Base-by-base conservation (phyloP, 2,329 filamentous ascomycete species). In the Colletotrichum phormii region DNA sequence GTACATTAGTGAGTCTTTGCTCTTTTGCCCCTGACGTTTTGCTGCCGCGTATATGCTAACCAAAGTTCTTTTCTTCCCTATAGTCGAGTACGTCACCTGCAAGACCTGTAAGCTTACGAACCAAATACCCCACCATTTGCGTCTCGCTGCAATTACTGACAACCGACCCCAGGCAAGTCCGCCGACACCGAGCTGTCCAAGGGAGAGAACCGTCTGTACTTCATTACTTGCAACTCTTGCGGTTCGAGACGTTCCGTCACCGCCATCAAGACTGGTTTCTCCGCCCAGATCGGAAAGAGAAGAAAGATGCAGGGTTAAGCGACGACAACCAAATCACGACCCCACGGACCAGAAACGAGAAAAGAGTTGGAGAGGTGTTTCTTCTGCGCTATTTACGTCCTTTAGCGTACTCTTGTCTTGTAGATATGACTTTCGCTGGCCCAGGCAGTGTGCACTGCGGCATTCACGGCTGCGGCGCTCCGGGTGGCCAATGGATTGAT, bases 181-280 rank as follows among this genome's bases (percentile, higher is more conserved):
- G 94, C 95, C 80, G 95, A 98, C 81, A 98, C 96, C 67, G 95
- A 98, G 82, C 91, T 99, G 81, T 97, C 93, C 91, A 98, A 98
- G 89, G 97, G 96, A 85, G 97, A 99, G 87, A 99, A 98, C 89
- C 94, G 97, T 87, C 89, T 99, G 76, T 98, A 97, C 88, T 99
- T 98, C 88, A 95, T 99, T 82, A 73, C 71, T 33, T 73, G 70
- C 53, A 75, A 97, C 87, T 93, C 92, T 72, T 95, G 93, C 80
- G 92, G 92, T 75, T 94, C 91, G 64, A 89, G 96, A 85, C 93
- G 95, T 82, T 95, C 92, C 81, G 96, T 98, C 82, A 95, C 95
- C 74, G 95, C 97, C 78, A 99, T 99, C 93, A 99, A 99, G 92
- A 98, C 95, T 75, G 97, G 97, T 95, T 99, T 99, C 95, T 97